phyloP scores from a whole-genome alignment of 768 basidiomycete genomes.

The Rhodotorula paludigena region DNA sequence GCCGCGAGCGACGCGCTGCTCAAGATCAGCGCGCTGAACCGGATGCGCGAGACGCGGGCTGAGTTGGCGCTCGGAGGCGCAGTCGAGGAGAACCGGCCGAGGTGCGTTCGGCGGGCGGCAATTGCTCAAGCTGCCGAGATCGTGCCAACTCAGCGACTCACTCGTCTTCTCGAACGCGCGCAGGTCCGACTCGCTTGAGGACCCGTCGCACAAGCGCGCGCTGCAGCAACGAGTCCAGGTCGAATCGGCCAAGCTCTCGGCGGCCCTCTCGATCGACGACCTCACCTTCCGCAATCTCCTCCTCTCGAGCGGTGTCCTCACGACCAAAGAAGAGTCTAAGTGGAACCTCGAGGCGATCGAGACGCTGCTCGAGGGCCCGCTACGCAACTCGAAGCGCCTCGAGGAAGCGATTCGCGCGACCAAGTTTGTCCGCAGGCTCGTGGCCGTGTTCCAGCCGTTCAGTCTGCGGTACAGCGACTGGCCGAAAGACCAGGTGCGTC shows the following conservation, averaged over 20 bases:
- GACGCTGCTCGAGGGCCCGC: conserved; percentile 84
- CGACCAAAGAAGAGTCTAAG: conserved; percentile 75
- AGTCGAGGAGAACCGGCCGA: conserved; percentile 52
- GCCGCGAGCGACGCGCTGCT: conserved; percentile 78
- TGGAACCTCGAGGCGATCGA: conserved; percentile 89
- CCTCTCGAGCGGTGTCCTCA: conserved; percentile 72
- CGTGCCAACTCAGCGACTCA: too few species aligned
- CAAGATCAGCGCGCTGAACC: conserved; percentile 85
- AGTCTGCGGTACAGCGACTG: conserved; percentile 77
- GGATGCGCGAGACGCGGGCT: conserved; percentile 44
- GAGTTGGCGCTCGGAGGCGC: background rate
- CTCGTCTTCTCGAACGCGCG: conserved; percentile 10
- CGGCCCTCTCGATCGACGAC: conserved; percentile 91
- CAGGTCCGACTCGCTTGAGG: conserved; percentile 58
- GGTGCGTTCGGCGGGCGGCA: background rate
- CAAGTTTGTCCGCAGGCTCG: conserved; percentile 80
- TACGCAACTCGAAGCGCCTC: conserved; percentile 82
- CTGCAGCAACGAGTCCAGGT: conserved; percentile 61
- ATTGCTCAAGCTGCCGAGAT: too few species aligned
- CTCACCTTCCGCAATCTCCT: conserved; percentile 76
- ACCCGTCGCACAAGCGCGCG: conserved; percentile 61
- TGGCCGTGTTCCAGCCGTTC: conserved; percentile 89
- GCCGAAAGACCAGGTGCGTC: conserved; percentile 59
- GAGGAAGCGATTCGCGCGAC: conserved; percentile 91
- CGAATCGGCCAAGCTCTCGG: conserved; percentile 83